Evolutionary conservation across 495 filamentous ascomycete species (phyloP).

Genomic region (Oleoguttula mirabilis): DNA sequence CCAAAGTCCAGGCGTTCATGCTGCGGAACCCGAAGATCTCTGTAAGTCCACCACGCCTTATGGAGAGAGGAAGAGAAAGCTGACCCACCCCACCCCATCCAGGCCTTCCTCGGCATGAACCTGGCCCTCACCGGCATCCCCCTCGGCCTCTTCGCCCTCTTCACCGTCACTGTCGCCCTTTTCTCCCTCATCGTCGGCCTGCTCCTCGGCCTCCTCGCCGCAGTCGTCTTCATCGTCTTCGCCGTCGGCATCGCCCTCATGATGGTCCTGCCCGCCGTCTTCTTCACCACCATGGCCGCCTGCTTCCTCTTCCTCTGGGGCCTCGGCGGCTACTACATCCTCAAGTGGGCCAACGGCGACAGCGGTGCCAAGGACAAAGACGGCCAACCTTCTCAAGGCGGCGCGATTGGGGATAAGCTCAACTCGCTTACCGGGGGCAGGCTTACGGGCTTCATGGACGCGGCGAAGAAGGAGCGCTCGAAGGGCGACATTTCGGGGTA

Average conservation of each 20-base stretch:
- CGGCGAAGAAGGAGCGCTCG: constrained; percentile 5
- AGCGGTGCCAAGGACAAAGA: constrained; percentile 14
- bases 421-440: constrained; percentile 29
- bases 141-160: constrained; percentile 47
- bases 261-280: constrained; percentile 50
- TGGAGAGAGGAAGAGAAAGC: neutral
- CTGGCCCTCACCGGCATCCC: constrained; percentile 45
- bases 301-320: constrained; percentile 53
- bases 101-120: constrained; percentile 46
- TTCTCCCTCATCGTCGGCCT: constrained; percentile 44
- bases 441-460: constrained; percentile 27
- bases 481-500: constrained; percentile 12
- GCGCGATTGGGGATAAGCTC: constrained; percentile 28
- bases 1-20: constrained; percentile 26
- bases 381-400: constrained; percentile 22
- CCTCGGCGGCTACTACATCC: constrained; percentile 42
- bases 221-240: constrained; percentile 46
- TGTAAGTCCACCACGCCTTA: no score
- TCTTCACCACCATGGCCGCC: constrained; percentile 44
- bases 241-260: constrained; percentile 51
- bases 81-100: no score
- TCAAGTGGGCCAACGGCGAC: constrained; percentile 36
- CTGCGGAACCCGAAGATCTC: constrained; percentile 30
- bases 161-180: constrained; percentile 42
- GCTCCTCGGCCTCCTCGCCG: constrained; percentile 35